These are phyloP conservation scores for Scutellaria minor DNA, from an alignment of 257 asterid species.

Conservation along the genomic window DNA sequence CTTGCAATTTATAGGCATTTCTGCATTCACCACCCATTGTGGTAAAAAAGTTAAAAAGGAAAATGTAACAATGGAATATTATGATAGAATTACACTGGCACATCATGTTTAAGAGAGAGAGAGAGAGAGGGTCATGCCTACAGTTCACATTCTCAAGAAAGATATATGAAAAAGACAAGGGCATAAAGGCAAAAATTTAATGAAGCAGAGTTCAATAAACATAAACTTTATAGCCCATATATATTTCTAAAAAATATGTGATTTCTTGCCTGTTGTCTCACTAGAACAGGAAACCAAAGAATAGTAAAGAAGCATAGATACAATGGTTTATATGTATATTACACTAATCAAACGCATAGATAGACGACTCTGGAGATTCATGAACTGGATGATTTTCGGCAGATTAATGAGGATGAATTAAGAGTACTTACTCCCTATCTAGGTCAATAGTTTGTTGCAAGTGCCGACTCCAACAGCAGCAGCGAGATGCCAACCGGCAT, in stretches of 20 bases:
- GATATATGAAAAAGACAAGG: too few species aligned
- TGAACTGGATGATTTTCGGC: constrained; percentile 48
- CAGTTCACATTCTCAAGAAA: too few species aligned
- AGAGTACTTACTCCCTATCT: constrained; percentile 7
- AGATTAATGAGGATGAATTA: constrained; percentile 39
- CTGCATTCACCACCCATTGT: background rate
- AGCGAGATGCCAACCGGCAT: constrained; percentile 96
- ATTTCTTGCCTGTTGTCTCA: background rate
- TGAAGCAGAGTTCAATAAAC: constrained; percentile 20
- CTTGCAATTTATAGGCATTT: background rate
- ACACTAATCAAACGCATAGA: background rate
- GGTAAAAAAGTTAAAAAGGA: background rate
- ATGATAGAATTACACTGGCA: background rate
- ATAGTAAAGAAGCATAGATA: too few species aligned
- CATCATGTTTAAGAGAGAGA: background rate
- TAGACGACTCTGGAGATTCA: constrained; percentile 17
- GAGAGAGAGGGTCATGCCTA: too few species aligned
- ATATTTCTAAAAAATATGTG: background rate
- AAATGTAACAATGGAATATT: background rate
- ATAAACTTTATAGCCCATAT: constrained; percentile 12
- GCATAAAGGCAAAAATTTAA: too few species aligned
- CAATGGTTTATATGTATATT: too few species aligned
- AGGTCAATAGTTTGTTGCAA: constrained; percentile 81
- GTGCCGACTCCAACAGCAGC: constrained; percentile 92
- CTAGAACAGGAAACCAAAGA: background rate